Base-by-base conservation (phyloP, 495 filamentous ascomycete genomes). In the Podospora bellae-mahoneyi region DNA sequence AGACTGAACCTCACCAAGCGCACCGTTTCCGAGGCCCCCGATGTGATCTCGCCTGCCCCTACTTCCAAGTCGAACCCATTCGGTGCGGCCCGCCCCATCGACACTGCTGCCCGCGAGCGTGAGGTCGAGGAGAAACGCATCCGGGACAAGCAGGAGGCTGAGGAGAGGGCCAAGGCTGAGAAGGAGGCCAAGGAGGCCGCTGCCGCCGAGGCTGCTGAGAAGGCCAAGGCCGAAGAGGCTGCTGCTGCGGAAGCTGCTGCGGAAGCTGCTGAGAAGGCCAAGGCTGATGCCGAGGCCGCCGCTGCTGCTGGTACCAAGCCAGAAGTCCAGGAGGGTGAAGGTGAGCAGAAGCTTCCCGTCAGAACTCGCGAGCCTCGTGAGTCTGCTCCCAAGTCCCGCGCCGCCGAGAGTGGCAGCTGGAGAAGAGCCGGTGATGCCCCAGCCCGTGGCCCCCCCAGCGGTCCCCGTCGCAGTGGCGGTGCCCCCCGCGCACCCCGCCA, bases 121-220 rank as follows among this genome's bases (percentile, higher is more conserved):
- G 90, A 96, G 78, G 87, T 98, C 32, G 94, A 94, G 75, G 93
- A 96, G 81, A 94, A 91, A 82, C 87, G 90, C 67, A 82, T 90
- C 61, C 89, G 88, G 69, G 89, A 91, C 72, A 96, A 93, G 85
- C 91, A 90, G 77, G 94, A 97, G 64, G 87, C 88, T 0, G 94
- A 97, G 4, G 92, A 96, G 59, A 96, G 94, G 79, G 88, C 87
- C 23, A 90, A 89, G 76, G 86, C 90, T 67, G 92, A 95, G 65
- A 89, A 87, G 76, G 83, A 82, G 1, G 87, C 87, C 3, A 89
- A 89, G 63, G 92, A 95, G 66, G 82, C 82, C 56, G 81, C 81
- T 39, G 84, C 86, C 2, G 89, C 89, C 55, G 83, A 87, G 39
- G 78, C 83, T 27, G 86, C 87, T 60, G 83, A 86, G 26, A 73